A percentile compares a stretch with the other conserved stretches of the same genome.
These are phyloP conservation scores for Wickerhamiella brachini DNA, from an alignment of 805 yeast genomes.

Conservation along the genomic window DNA sequence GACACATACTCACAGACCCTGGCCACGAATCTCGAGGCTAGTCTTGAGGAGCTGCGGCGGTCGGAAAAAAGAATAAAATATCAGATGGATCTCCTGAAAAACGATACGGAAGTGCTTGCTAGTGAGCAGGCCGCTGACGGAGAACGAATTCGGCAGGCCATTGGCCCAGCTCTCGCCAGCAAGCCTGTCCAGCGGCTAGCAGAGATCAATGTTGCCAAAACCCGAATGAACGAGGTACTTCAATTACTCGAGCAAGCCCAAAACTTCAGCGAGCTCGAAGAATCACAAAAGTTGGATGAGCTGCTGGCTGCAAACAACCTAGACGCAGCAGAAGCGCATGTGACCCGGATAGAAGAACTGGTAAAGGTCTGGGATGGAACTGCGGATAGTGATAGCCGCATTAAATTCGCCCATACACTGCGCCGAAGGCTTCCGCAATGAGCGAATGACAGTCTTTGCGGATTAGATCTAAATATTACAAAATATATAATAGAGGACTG, in stretches of 20 bases:
- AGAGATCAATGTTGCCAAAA: conserved; percentile 15
- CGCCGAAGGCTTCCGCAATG: conserved; percentile 10
- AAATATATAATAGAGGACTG: background rate
- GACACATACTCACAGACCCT: conserved; percentile 22
- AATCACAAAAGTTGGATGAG: conserved; percentile 17
- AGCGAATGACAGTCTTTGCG: too few species aligned
- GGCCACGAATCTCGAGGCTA: conserved; percentile 18
- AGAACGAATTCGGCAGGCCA: conserved; percentile 7
- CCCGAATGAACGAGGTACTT: conserved; percentile 18
- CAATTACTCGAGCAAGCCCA: conserved; percentile 17
- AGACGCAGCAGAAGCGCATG: conserved; percentile 10
- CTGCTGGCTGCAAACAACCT: conserved; percentile 8
- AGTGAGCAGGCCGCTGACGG: conserved; percentile 12
- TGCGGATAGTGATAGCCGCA: conserved; percentile 5
- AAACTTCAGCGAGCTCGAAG: conserved; percentile 18
- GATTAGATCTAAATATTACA: conserved; percentile 4
- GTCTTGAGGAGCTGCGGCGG: conserved; percentile 17
- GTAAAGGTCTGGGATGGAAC: conserved; percentile 20
- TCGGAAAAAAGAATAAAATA: conserved; percentile 21
- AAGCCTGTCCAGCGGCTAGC: conserved; percentile 15
- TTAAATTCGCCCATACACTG: conserved; percentile 15
- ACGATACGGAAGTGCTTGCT: conserved; percentile 18
- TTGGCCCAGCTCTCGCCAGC: conserved; percentile 4
- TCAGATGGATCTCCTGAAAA: conserved; percentile 23
- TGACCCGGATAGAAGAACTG: conserved; percentile 10